A percentile compares a stretch with the other conserved stretches of the same genome.
Conservation (phyloP, 352 stramenopile genomes). For the Pythium aphanidermatum region DNA sequence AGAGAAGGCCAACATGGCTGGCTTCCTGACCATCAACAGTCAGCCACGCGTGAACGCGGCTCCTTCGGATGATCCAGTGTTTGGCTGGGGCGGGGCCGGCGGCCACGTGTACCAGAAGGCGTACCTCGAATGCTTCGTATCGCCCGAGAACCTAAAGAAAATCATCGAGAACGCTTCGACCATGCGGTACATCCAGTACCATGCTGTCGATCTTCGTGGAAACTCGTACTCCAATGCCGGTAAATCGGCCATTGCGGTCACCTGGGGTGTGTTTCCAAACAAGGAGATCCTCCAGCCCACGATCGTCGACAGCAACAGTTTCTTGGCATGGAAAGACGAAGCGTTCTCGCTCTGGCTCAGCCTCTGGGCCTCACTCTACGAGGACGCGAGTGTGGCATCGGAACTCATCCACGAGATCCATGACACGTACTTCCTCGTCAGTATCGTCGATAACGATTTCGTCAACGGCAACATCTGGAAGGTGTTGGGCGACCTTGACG, state of each 20-base stretch:
- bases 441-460: conserved; percentile 99
- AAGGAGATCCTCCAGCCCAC: conserved; percentile 96
- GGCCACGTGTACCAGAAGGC: conserved; percentile 98
- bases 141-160: conserved; percentile 88
- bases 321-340: conserved; percentile 95
- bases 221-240: conserved; percentile 88
- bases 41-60: conserved; percentile 89
- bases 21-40: conserved; percentile 97
- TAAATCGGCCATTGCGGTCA: conserved; percentile 93
- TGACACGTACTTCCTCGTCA: conserved; percentile 97
- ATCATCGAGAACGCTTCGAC: conserved; percentile 83
- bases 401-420: conserved; percentile 94
- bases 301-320: conserved; percentile 97
- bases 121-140: conserved; percentile 99
- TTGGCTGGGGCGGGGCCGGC: conserved; percentile 95
- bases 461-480: conserved; percentile 84
- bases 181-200: conserved; percentile 86
- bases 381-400: conserved; percentile 83
- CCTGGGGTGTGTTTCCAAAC: conserved; percentile 98
- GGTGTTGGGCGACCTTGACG: conserved; percentile 38
- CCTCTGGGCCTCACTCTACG: conserved; percentile 96
- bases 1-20: conserved; percentile 57
- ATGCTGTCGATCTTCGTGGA: conserved; percentile 87
- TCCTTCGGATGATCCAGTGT: conserved; percentile 87
- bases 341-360: conserved; percentile 96